phyloP scores from a whole-genome alignment of 495 filamentous ascomycete genomes.

The Saxophila tyrrhenica region DNA sequence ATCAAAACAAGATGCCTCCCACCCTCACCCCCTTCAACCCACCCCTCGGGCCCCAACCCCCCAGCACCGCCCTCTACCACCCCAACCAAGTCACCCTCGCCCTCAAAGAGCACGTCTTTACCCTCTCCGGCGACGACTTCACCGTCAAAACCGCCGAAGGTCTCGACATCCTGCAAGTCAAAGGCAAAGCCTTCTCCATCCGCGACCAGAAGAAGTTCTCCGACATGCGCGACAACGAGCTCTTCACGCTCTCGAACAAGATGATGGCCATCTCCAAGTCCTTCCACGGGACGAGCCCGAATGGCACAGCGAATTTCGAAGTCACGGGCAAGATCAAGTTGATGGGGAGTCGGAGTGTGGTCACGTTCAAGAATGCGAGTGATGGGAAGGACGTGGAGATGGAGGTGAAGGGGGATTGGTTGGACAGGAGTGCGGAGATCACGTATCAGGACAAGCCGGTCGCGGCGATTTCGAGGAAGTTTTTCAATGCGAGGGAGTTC shows the following conservation, averaged over 20 bases:
- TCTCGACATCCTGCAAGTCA: conserved; percentile 6
- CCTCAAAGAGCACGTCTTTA: conserved; percentile 17
- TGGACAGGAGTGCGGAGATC: conserved; percentile 12
- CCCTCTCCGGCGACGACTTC: conserved; percentile 16
- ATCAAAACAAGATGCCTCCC: neutral
- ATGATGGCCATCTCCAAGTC: conserved; percentile 10
- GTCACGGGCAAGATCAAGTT: conserved; percentile 15
- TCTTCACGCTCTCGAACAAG: conserved; percentile 20
- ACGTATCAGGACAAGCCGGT: conserved; percentile 4
- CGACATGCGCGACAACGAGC: conserved; percentile 8
- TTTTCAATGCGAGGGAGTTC: conserved; percentile 14
- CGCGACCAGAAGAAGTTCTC: conserved; percentile 13
- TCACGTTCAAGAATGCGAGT: conserved; percentile 13
- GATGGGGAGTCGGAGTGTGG: conserved; percentile 3
- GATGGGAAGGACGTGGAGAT: conserved; percentile 13
- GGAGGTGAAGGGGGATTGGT: conserved; percentile 15
- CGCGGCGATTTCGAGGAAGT: conserved; percentile 8
- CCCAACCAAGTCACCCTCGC: conserved; percentile 10
- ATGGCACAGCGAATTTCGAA: conserved; percentile 9
- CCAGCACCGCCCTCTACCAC: conserved; percentile 9
- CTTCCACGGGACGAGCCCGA: conserved; percentile 10
- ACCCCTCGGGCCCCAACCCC: conserved; percentile 13
- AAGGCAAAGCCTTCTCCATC: conserved; percentile 11
- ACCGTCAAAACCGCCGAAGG: conserved; percentile 12
- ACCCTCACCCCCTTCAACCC: conserved; percentile 8